Conservation (phyloP, 768 basidiomycete species). For the Lactifluus echinatus region DNA sequence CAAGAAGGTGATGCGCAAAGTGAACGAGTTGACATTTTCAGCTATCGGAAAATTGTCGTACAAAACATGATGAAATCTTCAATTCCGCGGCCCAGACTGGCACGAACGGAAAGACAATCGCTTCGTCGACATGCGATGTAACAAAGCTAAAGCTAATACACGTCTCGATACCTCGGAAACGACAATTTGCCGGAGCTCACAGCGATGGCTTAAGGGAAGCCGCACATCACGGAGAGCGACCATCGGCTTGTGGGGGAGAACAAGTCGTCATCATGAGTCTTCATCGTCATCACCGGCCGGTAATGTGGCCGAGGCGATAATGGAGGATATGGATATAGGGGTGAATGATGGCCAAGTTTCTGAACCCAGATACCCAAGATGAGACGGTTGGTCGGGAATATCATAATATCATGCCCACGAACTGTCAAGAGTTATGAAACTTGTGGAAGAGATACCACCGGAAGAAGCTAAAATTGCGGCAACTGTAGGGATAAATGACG, state of each 20-base stretch:
- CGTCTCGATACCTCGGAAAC: not conserved
- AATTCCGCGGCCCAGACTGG: conserved; percentile 4
- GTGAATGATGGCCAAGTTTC: not conserved
- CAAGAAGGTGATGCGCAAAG: not conserved
- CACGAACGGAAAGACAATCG: not conserved
- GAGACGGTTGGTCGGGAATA: not conserved
- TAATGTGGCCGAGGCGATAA: not conserved
- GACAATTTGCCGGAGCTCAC: not conserved
- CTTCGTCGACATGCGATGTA: not conserved
- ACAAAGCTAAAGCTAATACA: not conserved
- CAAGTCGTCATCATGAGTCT: not conserved
- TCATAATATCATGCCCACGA: conserved; percentile 12
- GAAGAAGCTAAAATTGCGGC: conserved; percentile 11
- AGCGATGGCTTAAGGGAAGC: not conserved
- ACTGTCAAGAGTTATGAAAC: conserved; percentile 2
- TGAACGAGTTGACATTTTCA: not conserved
- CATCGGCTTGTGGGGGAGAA: not conserved
- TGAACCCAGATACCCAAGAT: conserved; percentile 6
- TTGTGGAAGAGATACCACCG: not conserved
- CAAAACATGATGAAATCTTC: not conserved
- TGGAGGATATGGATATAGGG: conserved; percentile 4
- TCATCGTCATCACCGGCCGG: conserved; percentile 1
- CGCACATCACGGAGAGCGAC: conserved; percentile 1
- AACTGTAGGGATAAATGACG: not conserved
- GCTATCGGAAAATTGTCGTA: conserved; percentile 7